Evolutionary conservation across 2,329 filamentous ascomycete genomes (phyloP).

Genomic region (Penicillium sp.): DNA sequence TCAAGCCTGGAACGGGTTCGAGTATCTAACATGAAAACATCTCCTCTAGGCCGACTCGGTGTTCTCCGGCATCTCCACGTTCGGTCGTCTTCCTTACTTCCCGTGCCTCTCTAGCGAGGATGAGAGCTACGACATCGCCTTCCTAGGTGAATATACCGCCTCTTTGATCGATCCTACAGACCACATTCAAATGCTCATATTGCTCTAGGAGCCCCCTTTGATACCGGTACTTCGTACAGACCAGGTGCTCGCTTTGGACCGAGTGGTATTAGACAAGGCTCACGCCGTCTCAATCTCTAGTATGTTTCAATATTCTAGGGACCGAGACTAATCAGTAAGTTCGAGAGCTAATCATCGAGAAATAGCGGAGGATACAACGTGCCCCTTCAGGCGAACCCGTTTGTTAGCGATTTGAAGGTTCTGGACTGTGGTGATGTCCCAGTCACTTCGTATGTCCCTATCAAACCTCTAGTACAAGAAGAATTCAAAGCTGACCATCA

Average conservation of each 20-base stretch:
- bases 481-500: neutral
- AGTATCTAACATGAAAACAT: neutral
- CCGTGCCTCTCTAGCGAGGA: conserved; percentile 74
- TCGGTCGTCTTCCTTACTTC: conserved; percentile 77
- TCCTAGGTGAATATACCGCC: conserved; percentile 65
- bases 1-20: too few species aligned
- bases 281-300: conserved; percentile 85
- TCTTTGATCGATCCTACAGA: neutral
- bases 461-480: too few species aligned
- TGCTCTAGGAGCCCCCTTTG: conserved; percentile 74
- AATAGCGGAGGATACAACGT: conserved; percentile 84
- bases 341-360: conserved; percentile 14
- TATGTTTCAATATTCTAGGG: conserved; percentile 54
- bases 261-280: conserved; percentile 84
- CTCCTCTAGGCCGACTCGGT: conserved; percentile 76
- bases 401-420: conserved; percentile 79
- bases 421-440: conserved; percentile 85
- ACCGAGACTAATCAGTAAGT: conserved; percentile 25
- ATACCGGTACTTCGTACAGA: conserved; percentile 84
- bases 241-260: conserved; percentile 85
- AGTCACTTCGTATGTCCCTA: conserved; percentile 65
- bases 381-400: conserved; percentile 77
- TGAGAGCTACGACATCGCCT: conserved; percentile 82
- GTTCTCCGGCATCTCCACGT: conserved; percentile 86
- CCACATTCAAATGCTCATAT: neutral